Evolutionary conservation across 306 rosid genomes (phyloP).

Genomic region (Spatholobus suberectus): DNA sequence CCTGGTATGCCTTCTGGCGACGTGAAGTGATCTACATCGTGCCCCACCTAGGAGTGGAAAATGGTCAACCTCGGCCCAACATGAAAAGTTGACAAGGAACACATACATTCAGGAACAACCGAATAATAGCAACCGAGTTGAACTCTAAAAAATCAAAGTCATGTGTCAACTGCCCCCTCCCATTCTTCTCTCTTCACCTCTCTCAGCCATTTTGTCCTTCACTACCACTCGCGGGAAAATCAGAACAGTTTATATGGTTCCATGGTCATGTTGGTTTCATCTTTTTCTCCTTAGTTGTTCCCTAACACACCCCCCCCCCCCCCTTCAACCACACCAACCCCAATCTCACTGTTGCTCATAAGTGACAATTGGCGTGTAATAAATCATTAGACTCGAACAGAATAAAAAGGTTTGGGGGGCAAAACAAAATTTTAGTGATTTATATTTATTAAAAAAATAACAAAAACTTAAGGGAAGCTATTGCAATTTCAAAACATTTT

Average conservation of each 20-base stretch:
- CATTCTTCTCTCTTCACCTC: neutral
- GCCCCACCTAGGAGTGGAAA: constrained; percentile 70
- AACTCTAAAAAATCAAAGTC: constrained; percentile 4
- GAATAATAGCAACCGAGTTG: constrained; percentile 13
- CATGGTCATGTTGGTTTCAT: neutral
- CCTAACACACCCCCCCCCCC: too few relatives aligned
- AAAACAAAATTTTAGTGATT: neutral
- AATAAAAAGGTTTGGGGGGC: neutral
- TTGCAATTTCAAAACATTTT: constrained; percentile 5
- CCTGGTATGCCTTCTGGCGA: constrained; percentile 95
- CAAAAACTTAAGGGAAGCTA: neutral
- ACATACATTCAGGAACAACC: constrained; percentile 23
- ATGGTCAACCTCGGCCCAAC: constrained; percentile 23
- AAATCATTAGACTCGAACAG: neutral
- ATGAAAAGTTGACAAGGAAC: constrained; percentile 13
- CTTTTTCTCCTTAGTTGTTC: neutral
- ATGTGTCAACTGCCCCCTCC: constrained; percentile 1
- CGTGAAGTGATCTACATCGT: constrained; percentile 81
- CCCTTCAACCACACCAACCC: neutral
- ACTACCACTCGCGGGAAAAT: constrained; percentile 24
- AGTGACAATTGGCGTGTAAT: neutral
- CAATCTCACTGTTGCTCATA: neutral
- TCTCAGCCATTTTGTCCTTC: neutral
- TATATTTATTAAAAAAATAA: neutral
- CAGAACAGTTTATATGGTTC: constrained; percentile 1